A percentile compares a stretch with the other conserved stretches of the same genome.
Conservation (phyloP, 257 asterid species). For the Scutellaria minor region DNA sequence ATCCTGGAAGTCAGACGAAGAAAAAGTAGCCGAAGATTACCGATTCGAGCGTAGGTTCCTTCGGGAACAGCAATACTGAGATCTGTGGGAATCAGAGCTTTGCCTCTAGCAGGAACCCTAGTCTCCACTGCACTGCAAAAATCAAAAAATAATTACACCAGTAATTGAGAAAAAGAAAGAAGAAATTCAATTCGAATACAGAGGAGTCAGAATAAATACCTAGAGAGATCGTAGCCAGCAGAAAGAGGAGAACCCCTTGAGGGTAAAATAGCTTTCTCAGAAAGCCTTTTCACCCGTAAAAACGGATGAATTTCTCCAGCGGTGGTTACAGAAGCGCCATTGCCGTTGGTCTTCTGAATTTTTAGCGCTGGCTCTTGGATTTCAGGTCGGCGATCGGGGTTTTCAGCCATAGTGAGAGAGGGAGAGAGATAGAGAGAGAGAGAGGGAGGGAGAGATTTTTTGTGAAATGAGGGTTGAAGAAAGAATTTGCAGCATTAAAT, state of each 20-base stretch:
- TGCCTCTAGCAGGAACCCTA: conserved; percentile 77
- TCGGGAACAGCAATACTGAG: conserved; percentile 76
- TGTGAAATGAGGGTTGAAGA: neutral
- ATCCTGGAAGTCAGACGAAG: neutral
- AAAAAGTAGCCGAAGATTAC: conserved; percentile 36
- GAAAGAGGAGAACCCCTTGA: conserved; percentile 58
- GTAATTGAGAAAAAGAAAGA: neutral
- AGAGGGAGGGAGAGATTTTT: neutral
- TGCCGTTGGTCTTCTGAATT: conserved; percentile 30
- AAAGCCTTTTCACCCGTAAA: conserved; percentile 57
- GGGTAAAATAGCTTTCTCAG: conserved; percentile 62
- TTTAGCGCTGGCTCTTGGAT: conserved; percentile 34
- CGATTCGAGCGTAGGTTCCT: conserved; percentile 89
- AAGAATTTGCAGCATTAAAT: conserved; percentile 1
- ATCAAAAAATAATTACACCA: neutral
- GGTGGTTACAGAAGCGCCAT: conserved; percentile 33
- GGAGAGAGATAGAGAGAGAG: conserved; percentile 30
- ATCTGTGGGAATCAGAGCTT: conserved; percentile 82
- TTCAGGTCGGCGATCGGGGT: conserved; percentile 22
- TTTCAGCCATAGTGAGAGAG: conserved; percentile 33
- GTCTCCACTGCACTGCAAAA: conserved; percentile 58
- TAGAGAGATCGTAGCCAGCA: conserved; percentile 71
- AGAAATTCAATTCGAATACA: too few species aligned
- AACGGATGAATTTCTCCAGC: conserved; percentile 36
- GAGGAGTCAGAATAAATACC: conserved; percentile 33